Evolutionary conservation across 352 stramenopile species (phyloP).

Genomic region (Pythium aquatile): DNA sequence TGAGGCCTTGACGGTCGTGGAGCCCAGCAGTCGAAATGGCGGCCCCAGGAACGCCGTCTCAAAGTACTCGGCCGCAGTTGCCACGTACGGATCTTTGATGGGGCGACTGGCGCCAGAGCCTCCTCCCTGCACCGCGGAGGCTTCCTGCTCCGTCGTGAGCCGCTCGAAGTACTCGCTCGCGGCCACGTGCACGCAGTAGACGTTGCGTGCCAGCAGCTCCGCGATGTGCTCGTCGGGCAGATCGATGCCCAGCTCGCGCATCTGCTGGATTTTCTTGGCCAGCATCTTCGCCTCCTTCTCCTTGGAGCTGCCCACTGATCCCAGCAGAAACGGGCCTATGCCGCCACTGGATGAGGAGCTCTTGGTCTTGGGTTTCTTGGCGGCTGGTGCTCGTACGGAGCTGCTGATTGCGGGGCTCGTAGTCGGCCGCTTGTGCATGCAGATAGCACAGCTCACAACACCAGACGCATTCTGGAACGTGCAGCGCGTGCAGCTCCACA

Average conservation of each 20-base stretch:
- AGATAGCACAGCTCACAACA: conserved; percentile 57
- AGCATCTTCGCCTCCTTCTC: conserved; percentile 61
- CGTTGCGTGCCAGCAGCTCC: conserved; percentile 65
- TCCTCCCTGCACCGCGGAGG: background rate
- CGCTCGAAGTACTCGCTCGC: conserved; percentile 78
- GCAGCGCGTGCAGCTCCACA: conserved; percentile 69
- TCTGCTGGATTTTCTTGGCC: conserved; percentile 68
- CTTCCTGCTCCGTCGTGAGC: conserved; percentile 17
- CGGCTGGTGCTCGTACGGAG: background rate
- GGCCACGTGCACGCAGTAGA: conserved; percentile 66
- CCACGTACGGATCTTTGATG: conserved; percentile 22
- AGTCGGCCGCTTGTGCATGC: conserved; percentile 26
- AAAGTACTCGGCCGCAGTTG: conserved; percentile 27
- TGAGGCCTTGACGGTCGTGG: conserved; percentile 38
- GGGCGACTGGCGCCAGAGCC: conserved; percentile 16
- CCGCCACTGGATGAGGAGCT: background rate
- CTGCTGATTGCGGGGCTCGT: background rate
- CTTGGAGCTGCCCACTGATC: conserved; percentile 56
- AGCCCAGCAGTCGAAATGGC: conserved; percentile 48
- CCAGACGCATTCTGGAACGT: conserved; percentile 65
- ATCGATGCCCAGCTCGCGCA: conserved; percentile 73
- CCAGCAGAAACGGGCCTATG: conserved; percentile 47
- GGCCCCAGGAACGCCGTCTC: conserved; percentile 32
- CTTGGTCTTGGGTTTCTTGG: conserved; percentile 21
- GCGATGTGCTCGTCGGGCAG: conserved; percentile 50